phyloP scores from a whole-genome alignment of 257 asterid genomes.

The Lycium ferocissimum region DNA sequence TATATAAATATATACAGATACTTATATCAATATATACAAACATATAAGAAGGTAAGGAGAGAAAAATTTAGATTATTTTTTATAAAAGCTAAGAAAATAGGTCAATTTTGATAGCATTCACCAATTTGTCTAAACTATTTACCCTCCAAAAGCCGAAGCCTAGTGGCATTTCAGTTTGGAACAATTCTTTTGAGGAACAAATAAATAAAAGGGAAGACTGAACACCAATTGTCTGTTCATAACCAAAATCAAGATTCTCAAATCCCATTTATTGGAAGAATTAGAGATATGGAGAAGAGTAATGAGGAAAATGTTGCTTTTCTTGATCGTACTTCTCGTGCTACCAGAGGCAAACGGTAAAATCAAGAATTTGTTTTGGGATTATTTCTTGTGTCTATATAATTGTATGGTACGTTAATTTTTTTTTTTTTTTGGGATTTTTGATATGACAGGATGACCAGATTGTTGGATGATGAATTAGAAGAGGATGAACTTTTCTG shows the following conservation, averaged over 20 bases:
- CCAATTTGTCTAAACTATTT: too few species aligned
- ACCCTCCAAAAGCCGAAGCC: too few species aligned
- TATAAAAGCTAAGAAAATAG: too few species aligned
- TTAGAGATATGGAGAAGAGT: not conserved
- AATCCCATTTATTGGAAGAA: not conserved
- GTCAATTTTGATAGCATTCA: too few species aligned
- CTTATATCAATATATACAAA: too few species aligned
- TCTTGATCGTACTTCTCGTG: conserved; percentile 9
- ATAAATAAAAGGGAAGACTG: too few species aligned
- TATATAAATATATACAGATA: too few species aligned
- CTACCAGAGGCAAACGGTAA: not conserved
- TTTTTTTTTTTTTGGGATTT: not conserved
- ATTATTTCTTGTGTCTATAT: not conserved
- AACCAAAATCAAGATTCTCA: not conserved
- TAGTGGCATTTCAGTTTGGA: too few species aligned
- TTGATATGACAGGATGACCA: conserved; percentile 70
- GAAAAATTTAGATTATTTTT: too few species aligned
- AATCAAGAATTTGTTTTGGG: not conserved
- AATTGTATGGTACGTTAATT: too few species aligned
- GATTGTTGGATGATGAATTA: conserved; percentile 77
- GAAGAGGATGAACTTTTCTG: conserved; percentile 93
- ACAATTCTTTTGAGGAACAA: too few species aligned
- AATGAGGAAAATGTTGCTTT: not conserved
- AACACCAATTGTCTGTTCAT: not conserved
- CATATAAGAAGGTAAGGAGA: too few species aligned